Base-by-base conservation (phyloP, 352 stramenopile species). In the Phytophthora syringae region DNA sequence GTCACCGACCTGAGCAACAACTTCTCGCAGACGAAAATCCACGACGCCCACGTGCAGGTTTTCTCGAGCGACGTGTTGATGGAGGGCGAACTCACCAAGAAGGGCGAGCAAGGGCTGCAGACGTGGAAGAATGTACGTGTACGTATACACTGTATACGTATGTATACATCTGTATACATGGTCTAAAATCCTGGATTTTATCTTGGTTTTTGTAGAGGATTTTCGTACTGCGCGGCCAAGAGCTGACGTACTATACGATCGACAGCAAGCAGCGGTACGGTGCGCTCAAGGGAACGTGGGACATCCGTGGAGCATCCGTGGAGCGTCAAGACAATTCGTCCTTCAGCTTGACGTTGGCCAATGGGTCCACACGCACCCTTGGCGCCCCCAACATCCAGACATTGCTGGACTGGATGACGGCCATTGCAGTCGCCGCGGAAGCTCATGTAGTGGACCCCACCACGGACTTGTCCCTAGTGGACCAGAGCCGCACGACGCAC, bases 331-430 rank as follows among this genome's bases (percentile, higher is more conserved):
- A 90, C 24, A 81, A 82, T 58, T 58, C 52, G 34, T 73, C 60
- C 2, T 72, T 80, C 24, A 64, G 25, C 18, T 39, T 80, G 9
- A 73, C 60, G 30, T 50, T 80, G 13, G 68, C 72, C 27, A 74
- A 69, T 36, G 67, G 62, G 9, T 67, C 60, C 25, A 54, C 60
- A 32, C 77, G 83, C 16, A 59, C 71, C 54, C 64, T 92, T n/a
- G 72, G 64, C 1, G 77, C 80, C 12, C 68, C 79, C 0, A 74
- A 67, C 59, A 76, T 90, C 18, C 83, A 92, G 64, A 69, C 69
- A 25, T 64, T 89, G 16, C 84, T 92, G 72, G 80, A 92, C 70
- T 92, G 83, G 83, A 84, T 92, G 72, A 92, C 83, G 20, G 79
- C 83, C 12, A 80, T 92, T 71, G 65, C 79, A 0, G 59, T 92